phyloP scores from a whole-genome alignment of 805 yeast genomes.

The Isabelozyma rhagii region DNA sequence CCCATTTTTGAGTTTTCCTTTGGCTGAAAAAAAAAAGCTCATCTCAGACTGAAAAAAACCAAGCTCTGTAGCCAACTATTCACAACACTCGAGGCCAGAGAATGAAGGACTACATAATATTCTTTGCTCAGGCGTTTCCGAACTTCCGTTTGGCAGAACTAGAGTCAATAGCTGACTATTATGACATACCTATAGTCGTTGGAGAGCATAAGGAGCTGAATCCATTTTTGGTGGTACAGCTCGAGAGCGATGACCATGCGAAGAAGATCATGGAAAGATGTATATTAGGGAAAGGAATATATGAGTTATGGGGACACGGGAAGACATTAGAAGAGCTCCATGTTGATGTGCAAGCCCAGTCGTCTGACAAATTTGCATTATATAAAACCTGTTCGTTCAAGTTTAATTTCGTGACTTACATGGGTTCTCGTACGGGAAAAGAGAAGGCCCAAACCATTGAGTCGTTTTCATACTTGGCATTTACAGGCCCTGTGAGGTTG shows the following conservation, averaged over 20 bases:
- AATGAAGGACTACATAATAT: slow-evolving; percentile 68
- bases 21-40: neutral
- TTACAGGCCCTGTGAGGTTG: slow-evolving; percentile 76
- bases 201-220: slow-evolving; percentile 50
- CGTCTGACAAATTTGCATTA: slow-evolving; percentile 25
- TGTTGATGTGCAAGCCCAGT: slow-evolving; percentile 35
- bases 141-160: slow-evolving; percentile 79
- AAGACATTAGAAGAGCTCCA: slow-evolving; percentile 55
- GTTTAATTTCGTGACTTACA: slow-evolving; percentile 77
- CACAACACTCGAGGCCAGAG: neutral
- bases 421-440: slow-evolving; percentile 55
- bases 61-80: neutral
- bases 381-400: slow-evolving; percentile 55
- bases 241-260: slow-evolving; percentile 70
- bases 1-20: neutral
- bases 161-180: slow-evolving; percentile 73
- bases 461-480: slow-evolving; percentile 62
- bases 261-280: slow-evolving; percentile 59
- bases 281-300: slow-evolving; percentile 69
- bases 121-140: slow-evolving; percentile 81
- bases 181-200: slow-evolving; percentile 56
- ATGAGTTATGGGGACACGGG: slow-evolving; percentile 84
- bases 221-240: slow-evolving; percentile 71
- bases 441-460: slow-evolving; percentile 65
- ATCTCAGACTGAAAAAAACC: neutral